phyloP scores from a whole-genome alignment of 306 rosid species.

The Glycyrrhiza uralensis region DNA sequence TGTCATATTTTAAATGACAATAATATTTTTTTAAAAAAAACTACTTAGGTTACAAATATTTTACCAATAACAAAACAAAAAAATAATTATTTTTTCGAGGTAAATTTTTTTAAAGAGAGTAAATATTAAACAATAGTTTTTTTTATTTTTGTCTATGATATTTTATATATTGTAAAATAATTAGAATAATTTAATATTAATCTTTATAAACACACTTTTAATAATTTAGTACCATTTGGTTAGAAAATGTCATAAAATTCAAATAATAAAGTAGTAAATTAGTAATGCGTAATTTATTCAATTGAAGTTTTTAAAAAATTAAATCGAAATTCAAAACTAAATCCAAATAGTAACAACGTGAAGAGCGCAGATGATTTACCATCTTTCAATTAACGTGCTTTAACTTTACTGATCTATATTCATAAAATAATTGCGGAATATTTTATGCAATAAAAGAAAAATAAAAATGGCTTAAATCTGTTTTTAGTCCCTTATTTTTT shows the following conservation, averaged over 20 bases:
- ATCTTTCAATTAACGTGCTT: constrained; percentile 5
- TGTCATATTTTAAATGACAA: not conserved
- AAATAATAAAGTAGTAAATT: not conserved
- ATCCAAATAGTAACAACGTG: constrained; percentile 1
- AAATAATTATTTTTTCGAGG: not conserved
- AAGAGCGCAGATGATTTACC: constrained; percentile 35
- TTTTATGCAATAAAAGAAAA: not conserved
- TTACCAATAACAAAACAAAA: not conserved
- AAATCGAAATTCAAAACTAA: not conserved
- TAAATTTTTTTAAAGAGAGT: not conserved
- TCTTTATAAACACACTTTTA: too few species aligned
- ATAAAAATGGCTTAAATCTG: too few species aligned
- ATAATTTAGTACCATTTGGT: too few species aligned
- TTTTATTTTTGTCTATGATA: not conserved
- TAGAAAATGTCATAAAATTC: too few species aligned
- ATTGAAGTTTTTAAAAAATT: not conserved
- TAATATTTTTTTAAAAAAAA: not conserved
- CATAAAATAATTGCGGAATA: not conserved
- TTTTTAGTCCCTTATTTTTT: too few species aligned
- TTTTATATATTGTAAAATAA: not conserved
- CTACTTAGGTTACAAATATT: not conserved
- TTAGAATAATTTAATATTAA: not conserved
- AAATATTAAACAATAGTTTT: not conserved
- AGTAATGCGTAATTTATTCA: not conserved
- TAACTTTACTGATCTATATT: constrained; percentile 10